A percentile compares a stretch with the other conserved stretches of the same genome.
Conservation (phyloP, 352 stramenopile species). For the Phytophthora pini region DNA sequence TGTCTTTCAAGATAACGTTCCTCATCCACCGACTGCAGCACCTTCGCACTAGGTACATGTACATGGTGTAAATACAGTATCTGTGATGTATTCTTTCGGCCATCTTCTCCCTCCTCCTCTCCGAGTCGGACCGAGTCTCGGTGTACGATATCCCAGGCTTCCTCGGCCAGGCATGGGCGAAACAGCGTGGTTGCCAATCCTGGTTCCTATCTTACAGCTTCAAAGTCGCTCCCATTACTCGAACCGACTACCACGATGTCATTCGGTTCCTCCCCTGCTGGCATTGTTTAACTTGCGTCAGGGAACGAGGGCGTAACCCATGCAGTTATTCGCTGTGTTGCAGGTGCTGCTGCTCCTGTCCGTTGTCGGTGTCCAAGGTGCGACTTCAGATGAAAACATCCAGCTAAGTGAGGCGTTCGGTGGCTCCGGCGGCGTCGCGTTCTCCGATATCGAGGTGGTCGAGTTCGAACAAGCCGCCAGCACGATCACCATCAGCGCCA, state of each 20-base stretch:
- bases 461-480: constrained; percentile 24
- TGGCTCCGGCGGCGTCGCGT: constrained; percentile 29
- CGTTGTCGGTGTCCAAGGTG: constrained; percentile 8
- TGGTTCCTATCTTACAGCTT: constrained; percentile 33
- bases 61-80: no score
- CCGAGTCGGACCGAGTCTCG: neutral
- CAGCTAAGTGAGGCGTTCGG: constrained; percentile 32
- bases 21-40: neutral
- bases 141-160: neutral
- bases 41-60: no score
- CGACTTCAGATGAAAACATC: constrained; percentile 37
- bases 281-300: constrained; percentile 13
- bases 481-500: constrained; percentile 31
- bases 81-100: neutral
- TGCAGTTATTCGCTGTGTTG: constrained; percentile 13
- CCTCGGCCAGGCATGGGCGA: neutral
- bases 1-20: constrained; percentile 2
- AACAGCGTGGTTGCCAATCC: constrained; percentile 14
- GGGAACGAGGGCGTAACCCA: neutral
- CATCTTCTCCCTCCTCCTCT: neutral
- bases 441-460: constrained; percentile 36
- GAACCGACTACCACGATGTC: constrained; percentile 20
- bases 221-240: constrained; percentile 3
- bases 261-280: neutral
- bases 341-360: constrained; percentile 24